Evolutionary conservation across 495 filamentous ascomycete species (phyloP).

Genomic region (Neurospora pannonica): DNA sequence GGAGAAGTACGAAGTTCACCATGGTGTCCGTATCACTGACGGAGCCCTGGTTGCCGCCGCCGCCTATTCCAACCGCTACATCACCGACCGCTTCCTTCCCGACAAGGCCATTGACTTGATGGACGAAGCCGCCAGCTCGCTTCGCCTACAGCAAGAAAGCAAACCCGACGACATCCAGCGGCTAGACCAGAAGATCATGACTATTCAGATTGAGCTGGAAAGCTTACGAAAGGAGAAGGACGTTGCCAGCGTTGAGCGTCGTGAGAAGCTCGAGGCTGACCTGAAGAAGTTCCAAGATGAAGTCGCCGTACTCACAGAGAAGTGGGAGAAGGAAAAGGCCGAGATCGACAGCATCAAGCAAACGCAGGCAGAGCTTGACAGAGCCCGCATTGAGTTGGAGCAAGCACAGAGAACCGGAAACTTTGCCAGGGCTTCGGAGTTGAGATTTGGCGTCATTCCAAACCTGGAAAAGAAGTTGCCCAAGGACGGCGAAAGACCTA

Average conservation of each 20-base stretch:
- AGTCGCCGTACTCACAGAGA: slow-evolving; percentile 52
- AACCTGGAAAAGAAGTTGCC: slow-evolving; percentile 68
- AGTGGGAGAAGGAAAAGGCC: slow-evolving; percentile 83
- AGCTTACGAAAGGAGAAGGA: slow-evolving; percentile 93
- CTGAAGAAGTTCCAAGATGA: slow-evolving; percentile 68
- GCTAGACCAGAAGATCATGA: slow-evolving; percentile 90
- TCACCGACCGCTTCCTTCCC: slow-evolving; percentile 89
- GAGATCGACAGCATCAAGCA: slow-evolving; percentile 81
- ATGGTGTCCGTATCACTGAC: slow-evolving; percentile 89
- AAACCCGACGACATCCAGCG: slow-evolving; percentile 88
- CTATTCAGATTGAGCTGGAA: slow-evolving; percentile 94
- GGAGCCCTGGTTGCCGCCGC: slow-evolving; percentile 86
- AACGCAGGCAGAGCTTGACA: slow-evolving; percentile 75
- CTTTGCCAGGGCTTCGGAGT: slow-evolving; percentile 77
- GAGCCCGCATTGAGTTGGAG: slow-evolving; percentile 74
- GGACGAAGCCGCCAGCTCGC: slow-evolving; percentile 86
- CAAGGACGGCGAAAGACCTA: slow-evolving; percentile 50
- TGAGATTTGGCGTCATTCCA: slow-evolving; percentile 81
- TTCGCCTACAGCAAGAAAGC: slow-evolving; percentile 90
- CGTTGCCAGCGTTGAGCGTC: slow-evolving; percentile 74
- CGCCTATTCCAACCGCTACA: slow-evolving; percentile 87
- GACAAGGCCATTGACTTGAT: slow-evolving; percentile 97
- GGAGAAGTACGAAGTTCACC: slow-evolving; percentile 93
- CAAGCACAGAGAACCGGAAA: slow-evolving; percentile 83
- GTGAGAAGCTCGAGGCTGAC: slow-evolving; percentile 68